Base-by-base conservation (phyloP, 805 yeast genomes). In the Wickerhamomyces chaumierensis region DNA sequence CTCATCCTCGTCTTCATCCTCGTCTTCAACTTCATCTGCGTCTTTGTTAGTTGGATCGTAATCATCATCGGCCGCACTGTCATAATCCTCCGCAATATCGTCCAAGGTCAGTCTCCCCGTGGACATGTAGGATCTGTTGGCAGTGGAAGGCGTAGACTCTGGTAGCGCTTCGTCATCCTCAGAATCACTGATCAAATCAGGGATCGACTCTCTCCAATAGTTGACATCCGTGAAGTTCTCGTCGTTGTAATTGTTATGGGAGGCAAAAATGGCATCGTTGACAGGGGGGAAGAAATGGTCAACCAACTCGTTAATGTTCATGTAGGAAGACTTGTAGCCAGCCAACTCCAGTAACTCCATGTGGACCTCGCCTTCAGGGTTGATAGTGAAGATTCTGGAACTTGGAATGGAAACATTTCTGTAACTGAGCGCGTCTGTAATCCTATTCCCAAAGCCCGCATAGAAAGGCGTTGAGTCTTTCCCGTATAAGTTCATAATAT, bases 211-310 rank as follows among this genome's bases (percentile, higher is more conserved):
- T 46, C 95, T 66, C 98, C 98, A 92, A 57, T 72, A 92, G 53
- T 83, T 88, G 34, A 83, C 83, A 60, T 92, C 98, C 7, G 85
- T 83, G 56, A 66, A 92, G 45, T 73, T 74, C 42, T 58, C 51
- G 40, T 62, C 62, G 35, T 56, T 57, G 32, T 57, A 58, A 23
- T 50, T 47, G 9, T 43, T 43, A 29, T 46, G 42, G 5, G 33
- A n/a, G 4, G 17, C 18, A 12, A 14, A 5, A 20, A 33, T 31
- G 3, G 41, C 41, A 13, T 27, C 20, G 36, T 49, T 62, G 34
- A 76, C 81, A 0, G 96, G 95, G 8, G 98, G 98, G 69, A 92
- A 92, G 58, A 88, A 88, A 58, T 92, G 97, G 60, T 92, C 98
- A 12, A 92, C 96, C 39, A 92, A 68, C 57, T 92, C 97, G 34